Conservation (phyloP, 1,139 yeast genomes). For the Saccharomyces hybrid region DNA sequence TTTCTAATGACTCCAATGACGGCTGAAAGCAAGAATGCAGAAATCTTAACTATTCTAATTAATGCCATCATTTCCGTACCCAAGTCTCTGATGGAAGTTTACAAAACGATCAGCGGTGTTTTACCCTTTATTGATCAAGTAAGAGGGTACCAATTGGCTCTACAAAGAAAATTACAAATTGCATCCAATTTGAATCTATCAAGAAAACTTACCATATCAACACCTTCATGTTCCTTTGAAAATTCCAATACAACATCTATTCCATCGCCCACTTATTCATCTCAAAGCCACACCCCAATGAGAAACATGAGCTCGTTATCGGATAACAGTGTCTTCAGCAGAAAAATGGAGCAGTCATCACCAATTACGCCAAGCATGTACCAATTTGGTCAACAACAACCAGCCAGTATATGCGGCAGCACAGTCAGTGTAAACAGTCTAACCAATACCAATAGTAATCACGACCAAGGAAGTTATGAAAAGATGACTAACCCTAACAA, state of each 20-base stretch:
- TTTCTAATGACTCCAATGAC: slow-evolving; percentile 27
- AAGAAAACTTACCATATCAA: slow-evolving; percentile 13
- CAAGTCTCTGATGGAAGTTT: slow-evolving; percentile 22
- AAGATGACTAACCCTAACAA: slow-evolving; percentile 3
- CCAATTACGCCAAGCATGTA: slow-evolving; percentile 28
- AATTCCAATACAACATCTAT: slow-evolving; percentile 11
- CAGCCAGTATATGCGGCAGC: slow-evolving; percentile 11
- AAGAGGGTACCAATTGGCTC: slow-evolving; percentile 18
- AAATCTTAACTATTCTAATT: slow-evolving; percentile 22
- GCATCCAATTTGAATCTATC: slow-evolving; percentile 25
- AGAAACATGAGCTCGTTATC: slow-evolving; percentile 24
- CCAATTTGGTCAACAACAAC: slow-evolving; percentile 14
- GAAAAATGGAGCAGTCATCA: slow-evolving; percentile 19
- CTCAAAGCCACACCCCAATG: slow-evolving; percentile 28
- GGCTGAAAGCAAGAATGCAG: slow-evolving; percentile 20
- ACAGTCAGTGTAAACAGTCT: slow-evolving; percentile 19
- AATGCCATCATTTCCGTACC: slow-evolving; percentile 24
- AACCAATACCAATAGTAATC: slow-evolving; percentile 5
- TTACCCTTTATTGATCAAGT: slow-evolving; percentile 21
- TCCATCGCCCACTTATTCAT: slow-evolving; percentile 22
- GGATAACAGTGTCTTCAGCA: slow-evolving; percentile 25
- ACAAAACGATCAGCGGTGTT: slow-evolving; percentile 24
- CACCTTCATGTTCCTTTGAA: slow-evolving; percentile 2
- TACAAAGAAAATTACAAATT: slow-evolving; percentile 24
- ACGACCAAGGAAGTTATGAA: slow-evolving; percentile 7